phyloP scores from a whole-genome alignment of 352 stramenopile genomes.

The Globisporangium cylindrosporum region DNA sequence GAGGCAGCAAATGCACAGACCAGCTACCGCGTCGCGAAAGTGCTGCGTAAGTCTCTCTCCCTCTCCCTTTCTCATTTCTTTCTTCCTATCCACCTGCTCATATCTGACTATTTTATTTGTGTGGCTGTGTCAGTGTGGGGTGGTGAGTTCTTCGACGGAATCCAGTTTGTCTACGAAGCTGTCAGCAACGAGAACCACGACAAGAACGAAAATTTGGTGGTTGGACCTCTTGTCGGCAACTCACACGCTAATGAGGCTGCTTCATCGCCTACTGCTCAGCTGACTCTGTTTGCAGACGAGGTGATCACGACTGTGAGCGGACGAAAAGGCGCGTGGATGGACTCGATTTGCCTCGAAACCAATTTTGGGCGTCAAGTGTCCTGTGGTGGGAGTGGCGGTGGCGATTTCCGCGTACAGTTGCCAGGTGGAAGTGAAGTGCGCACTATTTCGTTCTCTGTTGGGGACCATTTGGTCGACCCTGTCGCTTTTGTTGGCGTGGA shows the following conservation, averaged over 20 bases:
- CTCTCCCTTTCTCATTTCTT: too few relatives aligned
- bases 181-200: slow-evolving; percentile 17
- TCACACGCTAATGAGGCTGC: slow-evolving; percentile 24
- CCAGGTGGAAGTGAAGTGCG: slow-evolving; percentile 47
- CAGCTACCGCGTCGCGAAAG: slow-evolving; percentile 44
- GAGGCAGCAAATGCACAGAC: slow-evolving; percentile 34
- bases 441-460: slow-evolving; percentile 50
- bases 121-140: slow-evolving; percentile 62
- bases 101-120: neutral
- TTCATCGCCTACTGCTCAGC: slow-evolving; percentile 28
- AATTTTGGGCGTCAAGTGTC: slow-evolving; percentile 58
- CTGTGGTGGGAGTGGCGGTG: slow-evolving; percentile 61
- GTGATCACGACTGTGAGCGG: slow-evolving; percentile 46
- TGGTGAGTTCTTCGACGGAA: slow-evolving; percentile 63
- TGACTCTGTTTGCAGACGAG: slow-evolving; percentile 51
- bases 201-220: slow-evolving; percentile 17
- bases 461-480: slow-evolving; percentile 65
- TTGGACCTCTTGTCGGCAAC: slow-evolving; percentile 56
- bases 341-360: slow-evolving; percentile 56
- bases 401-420: slow-evolving; percentile 41
- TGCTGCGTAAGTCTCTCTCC: slow-evolving; percentile 44
- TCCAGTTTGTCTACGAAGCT: slow-evolving; percentile 56
- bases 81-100: neutral
- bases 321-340: slow-evolving; percentile 74
- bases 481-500: slow-evolving; percentile 42